Base-by-base conservation (phyloP, 1,284 basidiomycete species). In the Tilletia caries region DNA sequence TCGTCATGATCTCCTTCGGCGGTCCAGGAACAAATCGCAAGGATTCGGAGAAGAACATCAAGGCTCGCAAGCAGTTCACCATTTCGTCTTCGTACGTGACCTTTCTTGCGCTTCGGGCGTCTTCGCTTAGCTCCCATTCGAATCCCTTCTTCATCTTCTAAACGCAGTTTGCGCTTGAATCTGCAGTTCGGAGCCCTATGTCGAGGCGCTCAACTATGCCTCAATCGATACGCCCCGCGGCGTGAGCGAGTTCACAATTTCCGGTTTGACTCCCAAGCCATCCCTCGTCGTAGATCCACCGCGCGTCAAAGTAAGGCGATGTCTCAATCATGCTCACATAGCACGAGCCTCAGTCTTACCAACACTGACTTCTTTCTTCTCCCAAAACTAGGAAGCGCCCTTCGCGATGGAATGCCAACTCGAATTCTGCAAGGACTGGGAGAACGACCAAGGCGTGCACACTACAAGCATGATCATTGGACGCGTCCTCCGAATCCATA, bases 161-260 rank as follows among this genome's bases (percentile, higher is more conserved):
- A 52, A n/a, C 68, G 15, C 37, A 27, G 20, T 58, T 33, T 25
- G 10, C 1, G 5, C 8, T 32, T 25, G 5, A 27, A 58, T 64
- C 32, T 67, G 60, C 10, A 74, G 72, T 2, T 72, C 68, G n/a
- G 78, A 79, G 67, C 77, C 74, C 8, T 76, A 74, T 27, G 73
- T 74, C 5, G 77, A 79, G 65, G 78, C 78, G 8, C 69, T 78
- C 64, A 79, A 79, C 66, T 79, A 74, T 66, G 76, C 78, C 0
- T 75, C 72, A 8, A 71, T 80, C 12, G 77, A 80, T 69, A 71
- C 71, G 10, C 78, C 78, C 5, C 27, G 68, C 0, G 75, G 71
- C 10, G 60, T 70, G 23, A 75, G 73, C 70, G 78, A 80, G 46
- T 80, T 74, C 37, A 74, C 75, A 13, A 41, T 79, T 12, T 50